Evolutionary conservation across 345 rosid species (phyloP).

Genomic region (Theobroma cacao): DNA sequence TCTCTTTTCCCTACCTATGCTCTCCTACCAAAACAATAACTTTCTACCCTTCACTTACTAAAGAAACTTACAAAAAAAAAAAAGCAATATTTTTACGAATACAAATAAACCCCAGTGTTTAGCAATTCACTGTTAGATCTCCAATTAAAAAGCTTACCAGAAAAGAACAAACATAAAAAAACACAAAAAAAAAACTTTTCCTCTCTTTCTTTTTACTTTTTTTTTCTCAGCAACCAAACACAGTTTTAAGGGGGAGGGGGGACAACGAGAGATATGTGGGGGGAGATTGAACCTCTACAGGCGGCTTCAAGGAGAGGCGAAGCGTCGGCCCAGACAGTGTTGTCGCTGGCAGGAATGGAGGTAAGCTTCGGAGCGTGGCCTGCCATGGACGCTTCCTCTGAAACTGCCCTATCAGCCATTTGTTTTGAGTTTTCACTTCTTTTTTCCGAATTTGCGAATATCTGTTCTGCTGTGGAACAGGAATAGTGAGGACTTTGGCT

Average conservation of each 20-base stretch:
- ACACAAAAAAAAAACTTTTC: not conserved
- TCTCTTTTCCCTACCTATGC: not conserved
- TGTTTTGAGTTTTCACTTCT: not conserved
- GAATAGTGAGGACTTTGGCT: not conserved
- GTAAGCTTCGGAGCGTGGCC: conserved; percentile 16
- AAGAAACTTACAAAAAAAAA: not conserved
- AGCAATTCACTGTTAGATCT: conserved; percentile 1
- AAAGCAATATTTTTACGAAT: not conserved
- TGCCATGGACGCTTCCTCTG: conserved; percentile 17
- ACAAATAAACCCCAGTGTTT: not conserved
- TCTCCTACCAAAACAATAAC: not conserved
- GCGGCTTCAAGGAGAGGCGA: conserved; percentile 39
- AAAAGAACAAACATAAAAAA: not conserved
- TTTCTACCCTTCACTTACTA: not conserved
- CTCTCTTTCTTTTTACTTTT: not conserved
- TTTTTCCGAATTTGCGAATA: not conserved
- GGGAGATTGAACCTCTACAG: conserved; percentile 26
- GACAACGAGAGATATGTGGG: not conserved
- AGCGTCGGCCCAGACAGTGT: conserved; percentile 39
- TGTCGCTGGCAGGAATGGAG: conserved; percentile 29
- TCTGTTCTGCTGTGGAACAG: not conserved
- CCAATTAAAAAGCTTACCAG: not conserved
- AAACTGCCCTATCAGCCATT: conserved; percentile 9
- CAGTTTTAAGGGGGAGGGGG: not conserved
- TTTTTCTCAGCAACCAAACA: conserved; percentile 5